Evolutionary conservation across 257 asterid genomes (phyloP).

Genomic region (Ilex aquifolium): DNA sequence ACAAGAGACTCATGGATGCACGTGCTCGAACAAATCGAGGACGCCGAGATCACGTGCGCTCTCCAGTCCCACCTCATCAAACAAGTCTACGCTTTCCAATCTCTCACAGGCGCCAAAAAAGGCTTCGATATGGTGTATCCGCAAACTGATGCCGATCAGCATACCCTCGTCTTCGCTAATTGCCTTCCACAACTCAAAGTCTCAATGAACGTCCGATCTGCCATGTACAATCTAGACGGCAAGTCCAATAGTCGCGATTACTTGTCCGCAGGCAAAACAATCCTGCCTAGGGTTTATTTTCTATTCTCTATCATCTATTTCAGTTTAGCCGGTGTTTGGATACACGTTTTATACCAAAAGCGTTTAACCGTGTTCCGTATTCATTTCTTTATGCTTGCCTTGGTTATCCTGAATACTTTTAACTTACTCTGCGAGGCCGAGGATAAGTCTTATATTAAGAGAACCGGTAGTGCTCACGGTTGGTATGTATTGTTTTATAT

Average conservation of each 20-base stretch:
- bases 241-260: neutral
- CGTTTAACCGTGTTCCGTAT: neutral
- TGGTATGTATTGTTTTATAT: neutral
- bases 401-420: neutral
- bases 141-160: neutral
- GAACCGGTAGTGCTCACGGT: neutral
- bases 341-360: neutral
- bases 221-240: neutral
- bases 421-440: neutral
- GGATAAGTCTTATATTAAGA: neutral
- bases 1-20: neutral
- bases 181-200: neutral
- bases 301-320: neutral
- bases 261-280: neutral
- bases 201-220: neutral
- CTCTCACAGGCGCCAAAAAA: neutral
- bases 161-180: constrained; percentile 1
- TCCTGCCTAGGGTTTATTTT: neutral
- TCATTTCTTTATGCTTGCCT: neutral
- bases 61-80: neutral
- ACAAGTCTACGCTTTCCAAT: neutral
- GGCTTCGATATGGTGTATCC: neutral
- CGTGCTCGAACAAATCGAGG: neutral
- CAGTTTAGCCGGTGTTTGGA: neutral
- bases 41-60: neutral